Evolutionary conservation across 129 eudicot species (phyloP), one percentile per base, ranked within the genome.

Genomic region (Flaveria brownii): DNA sequence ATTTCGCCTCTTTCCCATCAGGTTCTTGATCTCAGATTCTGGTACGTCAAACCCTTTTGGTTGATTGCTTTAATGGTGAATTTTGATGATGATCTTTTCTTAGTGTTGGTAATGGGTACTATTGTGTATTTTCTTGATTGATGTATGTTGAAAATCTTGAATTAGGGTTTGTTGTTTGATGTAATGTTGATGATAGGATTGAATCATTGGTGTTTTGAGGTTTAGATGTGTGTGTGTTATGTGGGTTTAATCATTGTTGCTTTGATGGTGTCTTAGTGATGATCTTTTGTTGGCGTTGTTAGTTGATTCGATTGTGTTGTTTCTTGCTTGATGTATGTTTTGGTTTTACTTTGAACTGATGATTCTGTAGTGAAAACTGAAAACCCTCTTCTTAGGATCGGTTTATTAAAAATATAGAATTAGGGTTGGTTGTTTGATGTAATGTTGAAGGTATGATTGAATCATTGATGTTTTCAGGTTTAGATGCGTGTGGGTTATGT

Each of bases 21-120:
- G 63, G 26, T 15, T 62, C 65, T 79, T 23, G 50, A 16, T 49
- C 68, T 39, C 22, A 12, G 16, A 50, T 65, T 41, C 78, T 51
- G 78, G 83, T 79, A 79, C 17, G 73, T 46, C 15, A 13, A 39
- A 20, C 65, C 72, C 71, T 43, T 39, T 78, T 47, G n/a, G 4
- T 20, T 57, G 2, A 20, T 57, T 57, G 63, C 30, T n/a, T n/a
- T 9, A n/a, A n/a, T 36, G 6, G 41, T 36, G 8, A 30, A 30
- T 36, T 5, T 36, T 54, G 60, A 54, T 17, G 25, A 13, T 49
- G 16, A 49, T 49, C 54, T 49, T 15, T 71, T 51, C 6, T 50
- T 15, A 14, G 12, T 14, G 76, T 72, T 62, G 64, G 61, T 36
- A 36, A 5, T 36, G 5, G 50, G 47, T 64, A 17, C 22, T 20